Evolutionary conservation across 306 rosid genomes (phyloP).

Genomic region (Pyrus pyrifolia): DNA sequence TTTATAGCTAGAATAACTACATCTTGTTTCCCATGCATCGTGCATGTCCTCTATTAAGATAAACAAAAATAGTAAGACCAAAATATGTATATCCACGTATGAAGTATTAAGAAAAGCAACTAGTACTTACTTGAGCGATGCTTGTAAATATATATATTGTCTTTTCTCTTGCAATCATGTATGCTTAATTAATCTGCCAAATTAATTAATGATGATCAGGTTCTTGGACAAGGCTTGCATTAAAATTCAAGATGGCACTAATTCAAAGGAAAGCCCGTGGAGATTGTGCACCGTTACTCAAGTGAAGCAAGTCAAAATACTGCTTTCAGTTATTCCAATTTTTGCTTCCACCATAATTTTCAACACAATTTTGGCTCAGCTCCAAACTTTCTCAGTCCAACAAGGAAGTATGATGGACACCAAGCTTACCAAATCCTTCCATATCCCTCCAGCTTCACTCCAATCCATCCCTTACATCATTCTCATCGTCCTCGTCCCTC

Average conservation of each 20-base stretch:
- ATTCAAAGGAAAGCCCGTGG: constrained; percentile 69
- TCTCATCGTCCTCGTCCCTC: constrained; percentile 72
- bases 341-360: constrained; percentile 93
- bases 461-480: constrained; percentile 85
- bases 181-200: neutral
- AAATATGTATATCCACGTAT: too few species aligned
- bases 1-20: neutral
- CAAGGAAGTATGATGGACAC: constrained; percentile 89
- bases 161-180: neutral
- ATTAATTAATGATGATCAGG: constrained; percentile 27
- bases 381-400: constrained; percentile 95
- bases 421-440: constrained; percentile 51
- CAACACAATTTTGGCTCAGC: constrained; percentile 95
- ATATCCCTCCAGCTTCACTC: constrained; percentile 87
- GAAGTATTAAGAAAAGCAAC: too few species aligned
- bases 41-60: neutral
- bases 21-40: neutral
- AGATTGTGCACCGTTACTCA: constrained; percentile 61
- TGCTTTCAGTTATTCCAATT: constrained; percentile 74
- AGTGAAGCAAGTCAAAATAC: constrained; percentile 72
- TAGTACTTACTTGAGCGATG: neutral
- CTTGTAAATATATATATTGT: neutral
- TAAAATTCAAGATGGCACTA: constrained; percentile 32
- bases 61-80: too few species aligned
- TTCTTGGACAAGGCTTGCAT: constrained; percentile 90